Percentiles rank a stretch among this genome's conserved stretches.
Evolutionary conservation across 352 stramenopile genomes (phyloP).

Genomic region (Pythium rishiriense): DNA sequence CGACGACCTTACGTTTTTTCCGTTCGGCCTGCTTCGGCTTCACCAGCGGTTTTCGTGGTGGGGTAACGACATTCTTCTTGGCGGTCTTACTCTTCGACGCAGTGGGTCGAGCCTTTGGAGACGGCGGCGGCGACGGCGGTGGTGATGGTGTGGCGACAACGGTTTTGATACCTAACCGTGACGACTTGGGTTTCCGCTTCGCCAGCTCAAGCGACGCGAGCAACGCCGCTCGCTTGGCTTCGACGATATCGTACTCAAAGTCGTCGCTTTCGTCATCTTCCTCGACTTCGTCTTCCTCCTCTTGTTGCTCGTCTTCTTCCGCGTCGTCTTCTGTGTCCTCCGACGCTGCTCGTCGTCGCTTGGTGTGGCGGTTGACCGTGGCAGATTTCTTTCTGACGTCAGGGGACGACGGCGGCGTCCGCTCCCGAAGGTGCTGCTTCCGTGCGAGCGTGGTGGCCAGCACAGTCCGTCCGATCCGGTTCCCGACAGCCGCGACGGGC

Average conservation of each 20-base stretch:
- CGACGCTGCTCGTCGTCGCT: constrained; percentile 12
- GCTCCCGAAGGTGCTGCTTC: constrained; percentile 12
- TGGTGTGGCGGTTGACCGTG: not conserved
- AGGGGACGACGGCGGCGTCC: constrained; percentile 9
- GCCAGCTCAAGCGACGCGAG: constrained; percentile 18
- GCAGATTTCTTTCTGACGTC: not conserved
- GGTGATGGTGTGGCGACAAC: not conserved
- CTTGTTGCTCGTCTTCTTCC: constrained; percentile 14
- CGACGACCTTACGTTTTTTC: not conserved
- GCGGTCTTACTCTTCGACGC: constrained; percentile 2
- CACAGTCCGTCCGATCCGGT: constrained; percentile 5
- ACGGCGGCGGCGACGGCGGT: constrained; percentile 9
- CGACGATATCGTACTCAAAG: constrained; percentile 31
- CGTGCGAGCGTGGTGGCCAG: constrained; percentile 26
- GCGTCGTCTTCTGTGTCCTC: constrained; percentile 12
- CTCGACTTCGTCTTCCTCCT: constrained; percentile 6
- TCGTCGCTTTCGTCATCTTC: constrained; percentile 29
- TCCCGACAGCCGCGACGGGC: not conserved
- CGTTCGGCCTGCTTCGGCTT: constrained; percentile 1
- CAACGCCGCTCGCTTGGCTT: constrained; percentile 22
- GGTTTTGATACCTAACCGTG: constrained; percentile 9
- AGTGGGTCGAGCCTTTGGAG: not conserved
- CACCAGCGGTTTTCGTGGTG: not conserved
- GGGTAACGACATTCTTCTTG: not conserved
- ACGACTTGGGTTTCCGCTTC: constrained; percentile 5